phyloP scores from a whole-genome alignment of 306 rosid genomes.

The Erythrophleum fordii region DNA sequence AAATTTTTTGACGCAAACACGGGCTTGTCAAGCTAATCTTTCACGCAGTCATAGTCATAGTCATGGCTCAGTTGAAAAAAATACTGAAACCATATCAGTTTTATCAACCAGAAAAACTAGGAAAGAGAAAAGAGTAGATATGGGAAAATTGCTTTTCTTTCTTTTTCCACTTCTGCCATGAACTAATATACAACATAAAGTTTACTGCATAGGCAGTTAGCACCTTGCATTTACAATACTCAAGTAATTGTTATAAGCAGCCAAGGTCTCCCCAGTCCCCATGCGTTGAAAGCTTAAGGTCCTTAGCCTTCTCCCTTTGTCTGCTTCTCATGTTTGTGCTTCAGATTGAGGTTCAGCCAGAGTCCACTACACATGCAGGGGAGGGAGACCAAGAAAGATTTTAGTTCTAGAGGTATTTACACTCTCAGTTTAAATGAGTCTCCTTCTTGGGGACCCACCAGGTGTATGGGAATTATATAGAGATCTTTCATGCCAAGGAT shows the following conservation, averaged over 20 bases:
- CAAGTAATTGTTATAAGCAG: slow-evolving; percentile 52
- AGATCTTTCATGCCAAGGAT: slow-evolving; percentile 65
- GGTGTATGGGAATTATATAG: slow-evolving; percentile 64
- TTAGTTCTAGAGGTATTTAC: slow-evolving; percentile 55
- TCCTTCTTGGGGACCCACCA: slow-evolving; percentile 86
- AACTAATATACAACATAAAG: slow-evolving; percentile 48
- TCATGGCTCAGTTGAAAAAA: not conserved
- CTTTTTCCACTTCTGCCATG: slow-evolving; percentile 30
- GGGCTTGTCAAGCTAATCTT: not conserved
- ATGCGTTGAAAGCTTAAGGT: slow-evolving; percentile 16
- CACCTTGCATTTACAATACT: slow-evolving; percentile 49
- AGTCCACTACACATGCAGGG: slow-evolving; percentile 37
- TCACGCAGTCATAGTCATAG: not conserved
- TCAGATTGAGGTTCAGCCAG: slow-evolving; percentile 37
- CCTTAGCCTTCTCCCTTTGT: slow-evolving; percentile 27
- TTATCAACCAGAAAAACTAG: slow-evolving; percentile 17
- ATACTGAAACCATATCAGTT: not conserved
- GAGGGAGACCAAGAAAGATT: slow-evolving; percentile 39
- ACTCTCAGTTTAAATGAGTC: slow-evolving; percentile 60
- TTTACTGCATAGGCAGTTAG: slow-evolving; percentile 41
- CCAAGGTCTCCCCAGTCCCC: slow-evolving; percentile 37
- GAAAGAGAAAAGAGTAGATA: slow-evolving; percentile 3
- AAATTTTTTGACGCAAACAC: not conserved
- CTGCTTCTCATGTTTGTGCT: slow-evolving; percentile 42
- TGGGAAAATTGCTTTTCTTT: slow-evolving; percentile 20